Evolutionary conservation across 1,139 yeast species (phyloP), one percentile per base, ranked within the genome.

Genomic region (Taphrina confusa): DNA sequence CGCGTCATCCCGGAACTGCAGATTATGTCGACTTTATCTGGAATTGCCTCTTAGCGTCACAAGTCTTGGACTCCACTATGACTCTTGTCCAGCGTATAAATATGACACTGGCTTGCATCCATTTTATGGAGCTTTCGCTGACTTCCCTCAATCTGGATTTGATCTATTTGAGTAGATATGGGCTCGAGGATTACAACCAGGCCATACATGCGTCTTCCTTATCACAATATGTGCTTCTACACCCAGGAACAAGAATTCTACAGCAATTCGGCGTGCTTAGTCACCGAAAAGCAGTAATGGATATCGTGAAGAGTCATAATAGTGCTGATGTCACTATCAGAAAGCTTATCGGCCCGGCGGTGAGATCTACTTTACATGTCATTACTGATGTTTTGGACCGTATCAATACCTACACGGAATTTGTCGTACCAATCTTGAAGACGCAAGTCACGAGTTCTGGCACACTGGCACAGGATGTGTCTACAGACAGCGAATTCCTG

Each of bases 1-100:
- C 42, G 8, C 27, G 42, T 4, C 31, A 54, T 25, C 30, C 23
- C 8, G 58, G 58, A 1, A 22, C 45, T 12, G 22, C 30, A 18
- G 42, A 34, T 23, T 54, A 54, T 20, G 58, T 44, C 8, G 44
- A 31, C 34, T 16, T 54, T 14, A 36, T 54, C 12, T 54, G 44
- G 31, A 23, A 42, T 14, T 23, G 37, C 34, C 51, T 54, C 25
- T 14, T 23, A 12, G 31, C 49, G 6, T 34, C 47, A 3, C 30
- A 46, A 18, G 25, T 22, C 11, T 6, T 18, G 6, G 34, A 16
- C 20, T 22, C 30, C n/a, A 18, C n/a, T 27, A 16, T 54, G 27
- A 33, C 34, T n/a, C 16, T 27, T 2, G 9, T 44, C 4, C 23
- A 16, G 8, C 37, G 45, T 6, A 31, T 54, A 9, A 34, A 22